Conservation (phyloP, 139 green algal genomes). For the Choricystis sp. region DNA sequence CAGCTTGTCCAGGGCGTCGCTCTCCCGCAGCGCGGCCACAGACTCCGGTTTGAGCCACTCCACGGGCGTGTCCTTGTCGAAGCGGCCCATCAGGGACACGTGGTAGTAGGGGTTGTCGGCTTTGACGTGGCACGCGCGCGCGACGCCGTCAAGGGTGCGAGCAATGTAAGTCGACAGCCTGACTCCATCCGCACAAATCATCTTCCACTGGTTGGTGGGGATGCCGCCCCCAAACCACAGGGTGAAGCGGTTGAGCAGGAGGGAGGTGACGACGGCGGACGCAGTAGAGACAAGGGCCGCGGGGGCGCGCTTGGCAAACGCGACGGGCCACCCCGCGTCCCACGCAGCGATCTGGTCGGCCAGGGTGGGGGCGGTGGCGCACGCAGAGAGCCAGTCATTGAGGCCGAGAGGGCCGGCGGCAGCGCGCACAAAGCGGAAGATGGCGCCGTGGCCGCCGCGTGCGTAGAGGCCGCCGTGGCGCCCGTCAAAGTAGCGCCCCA, state of each 20-base stretch:
- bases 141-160: slow-evolving; percentile 65
- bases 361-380: slow-evolving; percentile 64
- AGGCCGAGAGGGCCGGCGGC: slow-evolving; percentile 32
- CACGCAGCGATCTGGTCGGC: slow-evolving; percentile 60
- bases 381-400: slow-evolving; percentile 20
- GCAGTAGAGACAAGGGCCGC: slow-evolving; percentile 46
- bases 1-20: slow-evolving; percentile 48
- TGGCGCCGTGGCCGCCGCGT: slow-evolving; percentile 43
- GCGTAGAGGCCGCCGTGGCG: slow-evolving; percentile 95
- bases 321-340: slow-evolving; percentile 50
- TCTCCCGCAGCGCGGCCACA: slow-evolving; percentile 61
- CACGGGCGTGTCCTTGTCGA: slow-evolving; percentile 71
- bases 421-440: slow-evolving; percentile 51
- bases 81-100: slow-evolving; percentile 64
- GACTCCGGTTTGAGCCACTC: slow-evolving; percentile 62
- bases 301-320: slow-evolving; percentile 41
- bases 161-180: slow-evolving; percentile 76
- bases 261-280: slow-evolving; percentile 25
- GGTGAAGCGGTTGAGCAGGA: slow-evolving; percentile 57
- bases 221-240: slow-evolving; percentile 89
- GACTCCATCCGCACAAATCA: slow-evolving; percentile 76
- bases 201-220: slow-evolving; percentile 78
- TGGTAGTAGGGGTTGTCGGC: slow-evolving; percentile 96
- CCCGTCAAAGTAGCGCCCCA: slow-evolving; percentile 84
- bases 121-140: slow-evolving; percentile 37